Conservation (phyloP, 2,329 filamentous ascomycete genomes). For the Raffaelea deltoideospora region DNA sequence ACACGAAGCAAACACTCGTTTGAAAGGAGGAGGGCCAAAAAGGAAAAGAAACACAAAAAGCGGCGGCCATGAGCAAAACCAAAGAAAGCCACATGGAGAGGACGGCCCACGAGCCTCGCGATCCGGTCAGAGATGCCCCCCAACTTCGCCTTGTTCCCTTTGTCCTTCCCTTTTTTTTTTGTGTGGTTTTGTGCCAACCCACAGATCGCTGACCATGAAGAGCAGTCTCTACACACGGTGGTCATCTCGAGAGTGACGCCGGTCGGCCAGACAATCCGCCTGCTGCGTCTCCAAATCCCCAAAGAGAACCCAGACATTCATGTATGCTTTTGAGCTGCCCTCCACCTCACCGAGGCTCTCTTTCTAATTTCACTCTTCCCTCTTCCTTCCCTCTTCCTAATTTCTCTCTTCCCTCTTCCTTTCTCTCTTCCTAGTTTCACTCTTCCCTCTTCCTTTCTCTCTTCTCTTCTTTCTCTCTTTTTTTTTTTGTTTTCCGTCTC, state of each 20-base stretch:
- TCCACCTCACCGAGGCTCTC: not conserved
- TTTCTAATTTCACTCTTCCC: too few species aligned
- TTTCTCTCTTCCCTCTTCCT: too few species aligned
- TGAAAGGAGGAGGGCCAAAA: too few species aligned
- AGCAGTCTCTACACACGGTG: slow-evolving; percentile 42
- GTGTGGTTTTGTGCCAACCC: not conserved
- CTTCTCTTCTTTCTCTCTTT: too few species aligned
- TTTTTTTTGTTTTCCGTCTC: too few species aligned
- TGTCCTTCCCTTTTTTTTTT: not conserved
- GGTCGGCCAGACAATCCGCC: slow-evolving; percentile 50
- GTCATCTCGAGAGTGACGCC: slow-evolving; percentile 43
- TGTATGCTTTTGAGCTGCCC: slow-evolving; percentile 19
- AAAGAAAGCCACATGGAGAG: slow-evolving; percentile 47
- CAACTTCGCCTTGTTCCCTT: not conserved
- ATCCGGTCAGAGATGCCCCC: slow-evolving; percentile 27
- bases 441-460: too few species aligned
- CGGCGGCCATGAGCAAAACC: slow-evolving; percentile 2
- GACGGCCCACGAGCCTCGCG: slow-evolving; percentile 59
- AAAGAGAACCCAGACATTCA: slow-evolving; percentile 27
- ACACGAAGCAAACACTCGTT: too few species aligned
- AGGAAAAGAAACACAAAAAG: too few species aligned
- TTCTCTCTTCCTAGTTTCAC: too few species aligned
- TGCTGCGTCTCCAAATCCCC: slow-evolving; percentile 50
- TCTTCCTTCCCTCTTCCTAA: too few species aligned
- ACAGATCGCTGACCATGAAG: too few species aligned